phyloP scores from a whole-genome alignment of 345 rosid species.

The Bruguiera parviflora region DNA sequence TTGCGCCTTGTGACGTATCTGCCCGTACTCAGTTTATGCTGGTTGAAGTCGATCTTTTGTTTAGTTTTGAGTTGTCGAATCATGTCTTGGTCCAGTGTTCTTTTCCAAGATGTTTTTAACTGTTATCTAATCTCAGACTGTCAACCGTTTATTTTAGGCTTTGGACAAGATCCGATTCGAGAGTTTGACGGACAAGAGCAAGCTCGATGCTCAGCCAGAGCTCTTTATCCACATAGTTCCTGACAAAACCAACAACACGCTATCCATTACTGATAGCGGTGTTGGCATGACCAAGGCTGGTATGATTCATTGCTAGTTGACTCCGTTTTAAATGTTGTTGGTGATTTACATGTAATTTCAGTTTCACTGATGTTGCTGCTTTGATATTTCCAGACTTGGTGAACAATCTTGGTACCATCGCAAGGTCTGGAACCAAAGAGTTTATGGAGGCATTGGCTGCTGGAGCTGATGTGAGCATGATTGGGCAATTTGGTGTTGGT shows the following conservation, averaged over 20 bases:
- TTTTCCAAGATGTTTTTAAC: no score
- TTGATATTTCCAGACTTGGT: constrained; percentile 57
- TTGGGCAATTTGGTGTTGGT: constrained; percentile 87
- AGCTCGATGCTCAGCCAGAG: constrained; percentile 79
- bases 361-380: neutral
- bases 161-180: constrained; percentile 86
- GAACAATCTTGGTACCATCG: constrained; percentile 83
- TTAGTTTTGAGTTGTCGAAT: neutral
- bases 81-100: no score
- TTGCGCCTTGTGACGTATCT: no score
- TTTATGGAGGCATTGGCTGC: constrained; percentile 87
- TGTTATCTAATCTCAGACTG: no score
- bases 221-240: constrained; percentile 81
- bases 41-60: no score
- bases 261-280: constrained; percentile 76
- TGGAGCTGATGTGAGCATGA: constrained; percentile 90
- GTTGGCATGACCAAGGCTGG: constrained; percentile 93
- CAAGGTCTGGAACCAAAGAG: constrained; percentile 87
- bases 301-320: neutral
- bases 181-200: constrained; percentile 85
- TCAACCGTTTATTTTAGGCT: constrained; percentile 38
- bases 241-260: constrained; percentile 58
- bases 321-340: neutral
- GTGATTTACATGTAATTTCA: neutral
- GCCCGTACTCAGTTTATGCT: no score